These are phyloP conservation scores for Stachybotrys chartarum DNA, from an alignment of 2,329 filamentous ascomycete species.

Conservation along the genomic window DNA sequence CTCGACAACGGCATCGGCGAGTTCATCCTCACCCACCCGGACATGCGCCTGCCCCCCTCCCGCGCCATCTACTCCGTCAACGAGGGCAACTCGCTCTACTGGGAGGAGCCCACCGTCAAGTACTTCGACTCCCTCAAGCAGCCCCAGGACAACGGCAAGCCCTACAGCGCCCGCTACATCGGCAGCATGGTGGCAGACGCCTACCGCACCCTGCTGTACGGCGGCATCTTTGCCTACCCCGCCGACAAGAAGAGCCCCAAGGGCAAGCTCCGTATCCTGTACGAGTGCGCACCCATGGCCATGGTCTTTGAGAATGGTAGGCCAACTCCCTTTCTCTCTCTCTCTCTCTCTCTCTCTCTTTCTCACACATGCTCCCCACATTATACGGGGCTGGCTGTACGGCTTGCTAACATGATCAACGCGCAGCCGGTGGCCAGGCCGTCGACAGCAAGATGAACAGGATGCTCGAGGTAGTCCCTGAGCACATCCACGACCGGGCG, in stretches of 20 bases:
- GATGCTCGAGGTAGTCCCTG: constrained; percentile 82
- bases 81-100: constrained; percentile 96
- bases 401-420: constrained; percentile 17
- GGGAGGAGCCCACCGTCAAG: constrained; percentile 77
- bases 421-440: constrained; percentile 78
- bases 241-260: constrained; percentile 98
- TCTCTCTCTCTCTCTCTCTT: neutral
- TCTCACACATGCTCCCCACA: too few species aligned
- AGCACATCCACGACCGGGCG: constrained; percentile 89
- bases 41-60: constrained; percentile 79
- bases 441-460: constrained; percentile 85
- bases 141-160: constrained; percentile 68
- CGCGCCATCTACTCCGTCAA: constrained; percentile 95
- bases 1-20: constrained; percentile 94
- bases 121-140: constrained; percentile 89
- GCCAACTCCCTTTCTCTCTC: constrained; percentile 27
- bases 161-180: constrained; percentile 93
- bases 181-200: constrained; percentile 98
- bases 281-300: constrained; percentile 98
- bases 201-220: constrained; percentile 91
- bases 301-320: constrained; percentile 97
- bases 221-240: constrained; percentile 95
- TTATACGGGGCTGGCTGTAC: neutral
- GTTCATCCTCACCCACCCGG: constrained; percentile 95
- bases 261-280: constrained; percentile 93